These are phyloP conservation scores for Ustilago lituana DNA, from an alignment of 1,284 basidiomycete genomes.

Conservation along the genomic window DNA sequence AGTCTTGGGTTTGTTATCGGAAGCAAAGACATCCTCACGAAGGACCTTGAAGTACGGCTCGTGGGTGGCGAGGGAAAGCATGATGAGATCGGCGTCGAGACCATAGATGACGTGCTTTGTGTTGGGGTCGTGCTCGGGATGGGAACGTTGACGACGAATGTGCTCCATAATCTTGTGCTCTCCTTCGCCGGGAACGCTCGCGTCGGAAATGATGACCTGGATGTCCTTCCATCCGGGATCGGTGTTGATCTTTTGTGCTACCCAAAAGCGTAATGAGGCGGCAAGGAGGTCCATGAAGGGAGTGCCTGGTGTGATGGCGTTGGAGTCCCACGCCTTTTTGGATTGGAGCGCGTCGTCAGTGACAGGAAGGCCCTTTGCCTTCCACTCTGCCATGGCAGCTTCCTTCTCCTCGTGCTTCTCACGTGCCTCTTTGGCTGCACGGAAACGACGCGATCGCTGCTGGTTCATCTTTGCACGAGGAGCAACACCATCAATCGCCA, in stretches of 20 bases:
- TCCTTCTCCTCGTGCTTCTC: conserved; percentile 88
- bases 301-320: conserved; percentile 96
- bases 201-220: conserved; percentile 94
- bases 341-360: conserved; percentile 80
- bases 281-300: conserved; percentile 98
- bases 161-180: conserved; percentile 99
- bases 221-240: conserved; percentile 89
- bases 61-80: conserved; percentile 97
- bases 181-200: conserved; percentile 95
- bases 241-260: conserved; percentile 90
- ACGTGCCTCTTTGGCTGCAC: conserved; percentile 91
- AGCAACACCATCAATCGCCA: conserved; percentile 99
- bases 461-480: conserved; percentile 99
- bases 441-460: conserved; percentile 93
- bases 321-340: conserved; percentile 93
- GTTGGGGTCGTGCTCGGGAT: conserved; percentile 90
- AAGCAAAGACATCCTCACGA: conserved; percentile 95
- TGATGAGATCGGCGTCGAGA: conserved; percentile 97
- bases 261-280: conserved; percentile 91
- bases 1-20: conserved; percentile 71
- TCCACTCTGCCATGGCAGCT: conserved; percentile 84
- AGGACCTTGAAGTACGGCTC: conserved; percentile 97
- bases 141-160: conserved; percentile 87
- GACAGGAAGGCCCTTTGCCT: conserved; percentile 86
- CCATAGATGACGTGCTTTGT: conserved; percentile 98